Conservation (phyloP, 371 early-diverging fungal species). For the Globomyces sp. region DNA sequence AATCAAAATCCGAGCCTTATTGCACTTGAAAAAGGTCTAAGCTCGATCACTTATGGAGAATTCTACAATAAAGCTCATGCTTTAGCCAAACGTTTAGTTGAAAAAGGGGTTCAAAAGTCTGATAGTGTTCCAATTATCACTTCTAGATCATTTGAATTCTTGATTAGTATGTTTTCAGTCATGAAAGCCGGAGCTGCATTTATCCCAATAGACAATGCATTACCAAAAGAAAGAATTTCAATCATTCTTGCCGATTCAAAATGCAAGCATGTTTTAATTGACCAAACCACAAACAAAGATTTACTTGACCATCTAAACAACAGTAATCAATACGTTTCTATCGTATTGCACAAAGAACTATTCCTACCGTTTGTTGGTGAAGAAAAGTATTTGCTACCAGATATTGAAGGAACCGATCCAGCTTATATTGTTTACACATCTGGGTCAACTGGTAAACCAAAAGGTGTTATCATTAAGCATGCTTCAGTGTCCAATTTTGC, state of each 20-base stretch:
- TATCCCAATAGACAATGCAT: conserved; percentile 31
- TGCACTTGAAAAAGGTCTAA: conserved; percentile 3
- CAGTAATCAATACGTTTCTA: neutral
- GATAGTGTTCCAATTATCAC: conserved; percentile 20
- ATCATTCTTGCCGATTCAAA: conserved; percentile 21
- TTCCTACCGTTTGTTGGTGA: neutral
- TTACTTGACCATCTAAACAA: neutral
- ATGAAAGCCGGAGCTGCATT: conserved; percentile 37
- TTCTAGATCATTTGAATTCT: conserved; percentile 20
- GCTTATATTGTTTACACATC: conserved; percentile 45
- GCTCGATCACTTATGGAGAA: neutral
- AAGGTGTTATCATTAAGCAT: conserved; percentile 47
- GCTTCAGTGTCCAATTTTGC: conserved; percentile 20
- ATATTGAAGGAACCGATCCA: conserved; percentile 13
- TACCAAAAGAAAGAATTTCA: conserved; percentile 22
- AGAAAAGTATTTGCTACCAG: neutral
- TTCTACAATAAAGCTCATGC: neutral
- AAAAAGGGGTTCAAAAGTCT: conserved; percentile 1
- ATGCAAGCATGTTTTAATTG: conserved; percentile 15
- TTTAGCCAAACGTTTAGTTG: neutral
- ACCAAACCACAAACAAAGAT: neutral
- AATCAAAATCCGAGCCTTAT: neutral
- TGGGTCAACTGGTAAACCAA: conserved; percentile 53
- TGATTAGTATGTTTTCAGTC: conserved; percentile 27
- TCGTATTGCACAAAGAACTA: neutral